Base-by-base conservation (phyloP, 2,329 filamentous ascomycete genomes). In the Cercospora janseana region DNA sequence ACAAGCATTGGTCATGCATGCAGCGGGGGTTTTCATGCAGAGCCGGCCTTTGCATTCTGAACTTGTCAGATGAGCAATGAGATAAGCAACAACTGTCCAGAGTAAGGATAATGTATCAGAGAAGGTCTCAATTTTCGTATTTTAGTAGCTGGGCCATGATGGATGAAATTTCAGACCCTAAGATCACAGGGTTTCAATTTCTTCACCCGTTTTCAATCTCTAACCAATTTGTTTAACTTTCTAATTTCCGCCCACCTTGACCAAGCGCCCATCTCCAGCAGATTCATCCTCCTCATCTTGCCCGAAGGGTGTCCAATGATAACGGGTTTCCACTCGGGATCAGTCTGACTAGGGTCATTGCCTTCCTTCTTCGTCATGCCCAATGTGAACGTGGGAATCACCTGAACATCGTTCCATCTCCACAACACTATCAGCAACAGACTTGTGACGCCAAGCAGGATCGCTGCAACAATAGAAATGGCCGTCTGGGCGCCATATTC, bases 171-270 rank as follows among this genome's bases (percentile, higher is more conserved):
- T 16, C 20, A 38, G 12, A 13, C 35, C 6, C 5, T 8, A 23
- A 12, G 5, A 23, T 24, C 4, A 21, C 35, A n/a, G 6, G n/a
- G n/a, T 38, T n/a, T 23, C 10, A 6, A 32, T 13, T n/a, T 20
- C 10, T n/a, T n/a, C 5, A n/a, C 9, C 16, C 4, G 6, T 8
- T 3, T 15, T 15, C 5, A 20, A 9, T 47, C 12, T 49, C 13
- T 49, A 4, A 42, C 35, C 60, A 70, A 48, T 41, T 70, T 67
- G 58, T 77, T 77, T 63, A 77, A 59, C 64, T 70, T 72, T 38
- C 74, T 60, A 46, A 91, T 88, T 67, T 89, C 86, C 18, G 80
- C 85, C 83, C 85, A 91, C 31, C 87, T 74, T 43, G 79, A 85
- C 74, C 85, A 72, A 27, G 72, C 70, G 0, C 87, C 86, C 51